phyloP scores from a whole-genome alignment of 2,329 filamentous ascomycete genomes.

The Akanthomyces uredinophilus region DNA sequence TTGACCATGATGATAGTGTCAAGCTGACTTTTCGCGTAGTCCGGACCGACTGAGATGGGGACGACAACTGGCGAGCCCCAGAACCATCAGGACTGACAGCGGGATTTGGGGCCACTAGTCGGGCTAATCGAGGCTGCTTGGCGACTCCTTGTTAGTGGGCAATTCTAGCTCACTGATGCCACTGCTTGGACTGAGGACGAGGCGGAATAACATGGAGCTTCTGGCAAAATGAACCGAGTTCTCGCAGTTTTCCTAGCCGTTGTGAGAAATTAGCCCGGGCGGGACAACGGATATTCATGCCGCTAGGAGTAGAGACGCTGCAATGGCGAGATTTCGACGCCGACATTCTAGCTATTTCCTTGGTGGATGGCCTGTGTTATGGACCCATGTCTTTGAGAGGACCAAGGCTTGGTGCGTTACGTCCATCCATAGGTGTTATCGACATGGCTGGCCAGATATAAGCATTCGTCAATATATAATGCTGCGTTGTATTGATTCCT shows the following conservation, averaged over 20 bases:
- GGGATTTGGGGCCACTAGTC: background rate
- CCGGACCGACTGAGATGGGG: background rate
- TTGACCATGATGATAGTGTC: background rate
- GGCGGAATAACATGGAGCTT: background rate
- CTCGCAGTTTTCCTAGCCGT: background rate
- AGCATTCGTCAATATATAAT: too few relatives aligned
- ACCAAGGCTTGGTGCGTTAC: background rate
- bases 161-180: background rate
- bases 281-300: background rate
- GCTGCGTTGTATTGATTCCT: background rate
- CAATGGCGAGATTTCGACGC: background rate
- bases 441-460: background rate
- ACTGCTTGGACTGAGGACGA: background rate
- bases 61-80: background rate
- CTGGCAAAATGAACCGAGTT: background rate
- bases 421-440: background rate
- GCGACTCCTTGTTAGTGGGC: background rate
- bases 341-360: background rate
- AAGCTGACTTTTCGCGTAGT: background rate
- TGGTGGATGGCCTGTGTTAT: background rate
- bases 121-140: background rate
- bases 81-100: background rate
- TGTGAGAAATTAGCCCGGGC: background rate
- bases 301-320: background rate
- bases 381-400: background rate